Percentiles rank a stretch among this genome's conserved stretches.
Evolutionary conservation across 2,329 filamentous ascomycete genomes (phyloP).

Genomic region (Sporothrix humicola): DNA sequence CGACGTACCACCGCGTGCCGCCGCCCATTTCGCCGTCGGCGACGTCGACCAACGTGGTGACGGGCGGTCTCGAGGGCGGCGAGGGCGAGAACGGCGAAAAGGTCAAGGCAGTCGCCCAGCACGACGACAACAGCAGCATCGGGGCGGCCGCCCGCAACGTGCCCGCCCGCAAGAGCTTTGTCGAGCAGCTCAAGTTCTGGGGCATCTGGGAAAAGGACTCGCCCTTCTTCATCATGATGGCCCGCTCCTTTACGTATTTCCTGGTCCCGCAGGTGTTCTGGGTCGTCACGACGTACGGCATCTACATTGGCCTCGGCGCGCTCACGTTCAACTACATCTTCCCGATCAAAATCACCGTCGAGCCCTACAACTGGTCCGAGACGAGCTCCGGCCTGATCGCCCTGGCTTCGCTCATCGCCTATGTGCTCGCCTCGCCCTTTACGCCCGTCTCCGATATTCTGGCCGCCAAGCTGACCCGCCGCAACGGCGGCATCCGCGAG

Average conservation of each 20-base stretch:
- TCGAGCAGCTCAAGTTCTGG: slow-evolving; percentile 52
- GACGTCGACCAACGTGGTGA: not conserved
- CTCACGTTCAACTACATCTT: slow-evolving; percentile 58
- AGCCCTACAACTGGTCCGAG: slow-evolving; percentile 54
- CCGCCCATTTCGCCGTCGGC: slow-evolving; percentile 11
- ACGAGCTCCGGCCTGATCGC: slow-evolving; percentile 54
- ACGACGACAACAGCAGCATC: slow-evolving; percentile 11
- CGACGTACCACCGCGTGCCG: slow-evolving; percentile 41
- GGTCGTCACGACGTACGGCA: slow-evolving; percentile 55
- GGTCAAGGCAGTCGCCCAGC: not conserved
- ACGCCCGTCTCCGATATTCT: slow-evolving; percentile 51
- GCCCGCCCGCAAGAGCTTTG: slow-evolving; percentile 50
- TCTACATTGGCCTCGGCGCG: slow-evolving; percentile 57
- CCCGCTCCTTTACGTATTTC: slow-evolving; percentile 55
- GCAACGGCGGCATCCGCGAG: slow-evolving; percentile 55
- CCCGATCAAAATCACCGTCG: slow-evolving; percentile 52
- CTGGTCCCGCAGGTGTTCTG: slow-evolving; percentile 56
- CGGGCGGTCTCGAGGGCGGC: not conserved
- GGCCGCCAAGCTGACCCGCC: slow-evolving; percentile 51
- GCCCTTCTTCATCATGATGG: slow-evolving; percentile 53
- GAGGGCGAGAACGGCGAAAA: slow-evolving; percentile 11
- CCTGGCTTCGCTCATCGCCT: slow-evolving; percentile 48
- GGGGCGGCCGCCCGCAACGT: slow-evolving; percentile 1
- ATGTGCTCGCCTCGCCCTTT: slow-evolving; percentile 52
- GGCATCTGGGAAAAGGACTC: slow-evolving; percentile 50